Percentiles rank a stretch among this genome's conserved stretches.
phyloP scores from a whole-genome alignment of 352 stramenopile genomes.

The Pythium brassicae region DNA sequence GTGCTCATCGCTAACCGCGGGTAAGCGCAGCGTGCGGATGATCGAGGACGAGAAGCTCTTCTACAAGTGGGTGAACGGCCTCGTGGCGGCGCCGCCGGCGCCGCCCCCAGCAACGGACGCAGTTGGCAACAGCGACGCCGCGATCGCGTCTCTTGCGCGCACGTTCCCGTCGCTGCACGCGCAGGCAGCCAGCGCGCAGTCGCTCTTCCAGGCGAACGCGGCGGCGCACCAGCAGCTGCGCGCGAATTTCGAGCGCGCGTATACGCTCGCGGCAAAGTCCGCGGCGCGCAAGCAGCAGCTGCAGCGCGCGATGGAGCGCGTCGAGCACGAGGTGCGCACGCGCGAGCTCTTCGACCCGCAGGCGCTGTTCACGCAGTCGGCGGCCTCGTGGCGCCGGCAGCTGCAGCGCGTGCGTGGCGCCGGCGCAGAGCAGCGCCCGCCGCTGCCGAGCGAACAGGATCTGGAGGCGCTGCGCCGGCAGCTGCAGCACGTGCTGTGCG shows the following conservation, averaged over 20 bases:
- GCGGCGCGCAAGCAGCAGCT: slow-evolving; percentile 27
- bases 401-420: not conserved
- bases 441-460: slow-evolving; percentile 23
- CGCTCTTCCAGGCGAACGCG: slow-evolving; percentile 22
- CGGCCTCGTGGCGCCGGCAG: slow-evolving; percentile 16
- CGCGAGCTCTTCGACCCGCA: slow-evolving; percentile 41
- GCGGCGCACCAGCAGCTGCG: slow-evolving; percentile 26
- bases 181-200: slow-evolving; percentile 25
- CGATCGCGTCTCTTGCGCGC: not conserved
- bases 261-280: slow-evolving; percentile 31
- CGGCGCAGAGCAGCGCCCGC: not conserved
- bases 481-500: slow-evolving; percentile 38
- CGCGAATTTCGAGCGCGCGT: slow-evolving; percentile 26
- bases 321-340: slow-evolving; percentile 31
- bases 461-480: slow-evolving; percentile 36
- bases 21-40: slow-evolving; percentile 39
- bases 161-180: slow-evolving; percentile 13
- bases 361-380: slow-evolving; percentile 36
- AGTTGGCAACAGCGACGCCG: no score
- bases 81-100: slow-evolving; percentile 20
- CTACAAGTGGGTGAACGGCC: slow-evolving; percentile 69
- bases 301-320: slow-evolving; percentile 36
- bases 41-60: slow-evolving; percentile 55
- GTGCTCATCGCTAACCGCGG: not conserved
- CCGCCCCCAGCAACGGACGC: no score